These are phyloP conservation scores for Penstemon barbatus DNA, from an alignment of 257 asterid species.

Conservation along the genomic window DNA sequence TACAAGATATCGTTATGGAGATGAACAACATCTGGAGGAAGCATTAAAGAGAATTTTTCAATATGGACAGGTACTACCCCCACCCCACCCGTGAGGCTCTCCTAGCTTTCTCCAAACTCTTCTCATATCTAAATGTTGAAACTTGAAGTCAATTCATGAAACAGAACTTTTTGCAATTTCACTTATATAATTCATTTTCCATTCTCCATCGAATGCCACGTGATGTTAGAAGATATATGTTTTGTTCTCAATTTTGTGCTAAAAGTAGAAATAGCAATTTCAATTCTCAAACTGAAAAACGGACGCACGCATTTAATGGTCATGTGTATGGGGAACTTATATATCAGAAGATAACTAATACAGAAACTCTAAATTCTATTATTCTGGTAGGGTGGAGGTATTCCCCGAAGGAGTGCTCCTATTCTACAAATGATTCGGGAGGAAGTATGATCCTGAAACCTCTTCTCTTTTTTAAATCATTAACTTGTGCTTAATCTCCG, in stretches of 20 bases:
- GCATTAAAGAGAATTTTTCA: slow-evolving; percentile 94
- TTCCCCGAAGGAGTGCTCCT: slow-evolving; percentile 92
- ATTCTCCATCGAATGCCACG: no score
- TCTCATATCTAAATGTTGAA: neutral
- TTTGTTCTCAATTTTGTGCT: neutral
- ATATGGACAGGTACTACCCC: slow-evolving; percentile 69
- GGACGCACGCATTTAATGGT: neutral
- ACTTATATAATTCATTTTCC: no score
- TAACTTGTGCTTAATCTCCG: neutral
- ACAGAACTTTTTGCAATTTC: neutral
- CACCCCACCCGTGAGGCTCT: neutral
- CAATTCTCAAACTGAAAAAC: no score
- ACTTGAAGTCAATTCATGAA: neutral
- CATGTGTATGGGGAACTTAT: no score
- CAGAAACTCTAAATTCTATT: slow-evolving; percentile 15
- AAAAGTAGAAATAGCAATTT: no score
- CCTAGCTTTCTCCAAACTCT: neutral
- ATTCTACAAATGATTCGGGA: slow-evolving; percentile 73
- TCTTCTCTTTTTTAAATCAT: slow-evolving; percentile 22
- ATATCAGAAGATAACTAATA: slow-evolving; percentile 3
- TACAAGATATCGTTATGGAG: slow-evolving; percentile 93
- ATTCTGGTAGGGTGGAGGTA: slow-evolving; percentile 83
- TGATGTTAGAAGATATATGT: no score
- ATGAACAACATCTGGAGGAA: slow-evolving; percentile 96
- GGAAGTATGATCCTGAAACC: slow-evolving; percentile 58